phyloP scores from a whole-genome alignment of 179 eudicot species.

The Beta lomatogona region DNA sequence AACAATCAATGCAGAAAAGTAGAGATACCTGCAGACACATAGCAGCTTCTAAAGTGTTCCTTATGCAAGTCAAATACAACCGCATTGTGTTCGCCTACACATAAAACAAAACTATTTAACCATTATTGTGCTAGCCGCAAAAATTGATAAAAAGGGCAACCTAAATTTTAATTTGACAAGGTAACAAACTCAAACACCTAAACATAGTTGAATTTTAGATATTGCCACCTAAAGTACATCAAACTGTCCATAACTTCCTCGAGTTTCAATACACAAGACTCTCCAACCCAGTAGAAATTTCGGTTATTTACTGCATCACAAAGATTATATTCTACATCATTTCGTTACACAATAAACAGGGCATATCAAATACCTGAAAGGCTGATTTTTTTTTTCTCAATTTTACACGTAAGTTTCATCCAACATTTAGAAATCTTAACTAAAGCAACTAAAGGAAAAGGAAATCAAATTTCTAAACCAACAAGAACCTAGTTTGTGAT shows the following conservation, averaged over 20 bases:
- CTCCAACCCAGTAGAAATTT: neutral
- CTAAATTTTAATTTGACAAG: neutral
- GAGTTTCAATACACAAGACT: neutral
- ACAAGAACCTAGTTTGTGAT: neutral
- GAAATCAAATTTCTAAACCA: neutral
- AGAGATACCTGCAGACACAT: conserved; percentile 83
- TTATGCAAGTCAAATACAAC: conserved; percentile 80
- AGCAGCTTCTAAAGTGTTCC: conserved; percentile 95
- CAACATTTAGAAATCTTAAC: neutral
- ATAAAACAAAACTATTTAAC: neutral
- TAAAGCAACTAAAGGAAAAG: neutral
- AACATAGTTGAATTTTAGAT: neutral
- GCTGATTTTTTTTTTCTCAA: too few relatives aligned
- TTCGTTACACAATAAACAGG: neutral
- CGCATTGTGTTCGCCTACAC: conserved; percentile 73
- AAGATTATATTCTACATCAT: too few relatives aligned
- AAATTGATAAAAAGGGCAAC: neutral
- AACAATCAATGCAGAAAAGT: neutral
- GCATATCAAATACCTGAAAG: neutral
- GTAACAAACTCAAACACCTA: neutral
- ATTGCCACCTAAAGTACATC: neutral
- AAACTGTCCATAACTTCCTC: neutral
- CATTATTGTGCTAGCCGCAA: neutral
- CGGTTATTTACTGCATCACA: too few relatives aligned
- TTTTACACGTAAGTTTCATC: neutral